Base-by-base conservation (phyloP, 768 basidiomycete species). In the Lactifluus rugatus region DNA sequence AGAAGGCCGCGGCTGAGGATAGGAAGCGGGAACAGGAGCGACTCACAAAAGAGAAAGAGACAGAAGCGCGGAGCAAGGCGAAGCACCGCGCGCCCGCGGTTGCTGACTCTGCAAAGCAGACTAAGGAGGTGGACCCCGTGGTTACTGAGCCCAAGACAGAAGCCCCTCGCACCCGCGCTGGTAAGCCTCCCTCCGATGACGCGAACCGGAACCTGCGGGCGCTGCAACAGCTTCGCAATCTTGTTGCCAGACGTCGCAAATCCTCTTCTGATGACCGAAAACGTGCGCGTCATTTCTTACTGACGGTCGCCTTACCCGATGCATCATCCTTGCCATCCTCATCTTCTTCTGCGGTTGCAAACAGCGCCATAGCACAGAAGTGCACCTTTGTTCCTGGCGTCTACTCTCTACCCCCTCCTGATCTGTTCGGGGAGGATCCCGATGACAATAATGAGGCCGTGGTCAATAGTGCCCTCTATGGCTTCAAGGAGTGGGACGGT, bases 401-500 rank as follows among this genome's bases (percentile, higher is more conserved):
- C 11, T 82, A 75, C 62, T 56, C 70, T 14, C 62, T 80, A 4
- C 74, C 74, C 2, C 69, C 68, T 23, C 66, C 65, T 19, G 70
- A 69, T 37, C 52, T 65, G 48, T 65, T 69, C 25, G 71, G 46
- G 42, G 62, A 62, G 46, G 63, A 55, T 32, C 63, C 54, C 19
- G 61, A 64, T 52, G 44, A 48, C 28, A 45, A 54, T 13, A 14
- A 68, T 46, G 57, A 61, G 32, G 48, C 56, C 11, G 52, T 62
- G n/a, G 62, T 60, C 3, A 66, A 68, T 1, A 65, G 65, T 1
- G 66, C 83, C 26, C 64, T 84, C 14, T 80, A 72, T 59, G 83
- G 83, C 0, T 63, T 82, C 11, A 68, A 75, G 19, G 79, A 78
- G 41, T 78, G 81, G 74, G 71, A 80, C 44, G 69, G 82, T 82